phyloP scores from a whole-genome alignment of 202 grass and related monocot species.

The Schoenoplectus triqueter region DNA sequence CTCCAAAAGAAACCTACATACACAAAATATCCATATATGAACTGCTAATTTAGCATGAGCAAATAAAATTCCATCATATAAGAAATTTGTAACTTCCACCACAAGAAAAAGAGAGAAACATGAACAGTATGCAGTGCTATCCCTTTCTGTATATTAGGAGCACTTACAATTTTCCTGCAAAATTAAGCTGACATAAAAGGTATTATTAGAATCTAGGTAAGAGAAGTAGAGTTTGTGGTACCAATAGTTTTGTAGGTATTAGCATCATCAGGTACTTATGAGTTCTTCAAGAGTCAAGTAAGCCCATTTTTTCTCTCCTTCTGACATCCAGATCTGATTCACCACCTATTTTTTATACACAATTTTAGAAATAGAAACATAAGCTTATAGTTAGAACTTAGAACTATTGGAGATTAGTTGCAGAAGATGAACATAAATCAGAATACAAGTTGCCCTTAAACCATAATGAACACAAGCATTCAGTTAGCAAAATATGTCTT shows the following conservation, averaged over 20 bases:
- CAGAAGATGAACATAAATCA: neutral
- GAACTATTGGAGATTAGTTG: neutral
- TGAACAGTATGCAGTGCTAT: neutral
- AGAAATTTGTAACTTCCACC: neutral
- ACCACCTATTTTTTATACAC: conserved; percentile 48
- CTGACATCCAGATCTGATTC: conserved; percentile 72
- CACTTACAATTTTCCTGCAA: conserved; percentile 99
- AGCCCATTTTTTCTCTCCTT: conserved; percentile 87
- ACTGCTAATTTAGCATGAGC: neutral
- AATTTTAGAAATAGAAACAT: neutral
- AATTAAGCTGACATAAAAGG: conserved; percentile 45
- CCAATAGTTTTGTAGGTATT: conserved; percentile 95
- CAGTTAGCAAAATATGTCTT: neutral
- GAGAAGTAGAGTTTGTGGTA: conserved; percentile 43
- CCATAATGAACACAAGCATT: neutral
- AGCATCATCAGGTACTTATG: conserved; percentile 68
- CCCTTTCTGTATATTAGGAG: conserved; percentile 30
- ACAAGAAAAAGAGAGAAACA: conserved; percentile 8
- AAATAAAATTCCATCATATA: neutral
- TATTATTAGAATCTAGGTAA: conserved; percentile 21
- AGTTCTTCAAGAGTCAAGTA: conserved; percentile 95
- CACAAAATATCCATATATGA: conserved; percentile 6
- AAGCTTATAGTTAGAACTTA: neutral
- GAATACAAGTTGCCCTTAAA: neutral
- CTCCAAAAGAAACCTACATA: conserved; percentile 87